Conservation (phyloP, 2,329 filamentous ascomycete genomes). For the Metarhizium anisopliae region DNA sequence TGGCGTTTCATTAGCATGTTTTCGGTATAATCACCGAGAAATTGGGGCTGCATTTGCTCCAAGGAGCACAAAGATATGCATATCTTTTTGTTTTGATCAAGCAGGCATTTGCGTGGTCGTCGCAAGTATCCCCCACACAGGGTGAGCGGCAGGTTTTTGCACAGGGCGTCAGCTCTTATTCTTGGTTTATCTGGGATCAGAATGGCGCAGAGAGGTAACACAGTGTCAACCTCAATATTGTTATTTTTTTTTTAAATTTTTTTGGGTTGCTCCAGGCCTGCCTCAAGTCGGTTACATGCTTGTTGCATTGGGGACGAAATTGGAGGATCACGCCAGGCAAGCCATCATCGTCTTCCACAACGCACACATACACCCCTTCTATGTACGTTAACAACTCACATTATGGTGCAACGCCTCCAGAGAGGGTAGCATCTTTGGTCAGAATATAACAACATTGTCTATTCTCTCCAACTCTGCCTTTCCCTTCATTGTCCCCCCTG, state of each 20-base stretch:
- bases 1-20: constrained; percentile 20
- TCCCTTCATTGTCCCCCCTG: constrained; percentile 28
- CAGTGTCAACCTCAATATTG: constrained; percentile 5
- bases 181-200: constrained; percentile 10
- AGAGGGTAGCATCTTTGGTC: constrained; percentile 26
- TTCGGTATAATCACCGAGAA: constrained; percentile 10
- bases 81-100: constrained; percentile 17
- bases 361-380: constrained; percentile 22
- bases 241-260: constrained; percentile 8
- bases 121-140: constrained; percentile 16
- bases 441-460: constrained; percentile 33
- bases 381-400: constrained; percentile 56
- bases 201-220: constrained; percentile 11
- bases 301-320: constrained; percentile 6
- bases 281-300: background rate
- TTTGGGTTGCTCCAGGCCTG: constrained; percentile 8
- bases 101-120: constrained; percentile 19
- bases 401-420: constrained; percentile 18
- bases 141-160: constrained; percentile 17
- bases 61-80: constrained; percentile 18
- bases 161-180: constrained; percentile 21
- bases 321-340: constrained; percentile 43
- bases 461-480: constrained; percentile 26
- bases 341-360: constrained; percentile 63
- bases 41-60: constrained; percentile 15